phyloP scores from a whole-genome alignment of 352 stramenopile genomes.

The Phytophthora vignae region DNA sequence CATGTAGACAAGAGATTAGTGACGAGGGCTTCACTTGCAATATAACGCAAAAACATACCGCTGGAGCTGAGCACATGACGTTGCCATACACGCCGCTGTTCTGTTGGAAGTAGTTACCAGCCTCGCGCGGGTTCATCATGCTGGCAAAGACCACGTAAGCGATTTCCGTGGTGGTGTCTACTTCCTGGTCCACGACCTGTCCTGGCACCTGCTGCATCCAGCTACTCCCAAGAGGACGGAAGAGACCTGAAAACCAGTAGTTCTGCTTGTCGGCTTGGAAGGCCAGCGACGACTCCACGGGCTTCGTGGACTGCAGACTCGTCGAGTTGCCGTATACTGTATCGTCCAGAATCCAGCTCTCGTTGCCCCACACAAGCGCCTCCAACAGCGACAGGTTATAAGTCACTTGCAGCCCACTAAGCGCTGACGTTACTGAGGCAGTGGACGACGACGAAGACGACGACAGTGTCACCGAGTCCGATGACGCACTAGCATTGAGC shows the following conservation, averaged over 20 bases:
- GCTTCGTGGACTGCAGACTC: constrained; percentile 41
- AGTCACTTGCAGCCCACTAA: constrained; percentile 47
- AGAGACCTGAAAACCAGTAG: constrained; percentile 64
- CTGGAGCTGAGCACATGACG: constrained; percentile 74
- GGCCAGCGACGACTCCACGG: constrained; percentile 50
- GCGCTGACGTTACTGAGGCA: constrained; percentile 30
- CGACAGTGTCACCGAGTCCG: constrained; percentile 16
- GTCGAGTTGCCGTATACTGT: constrained; percentile 45
- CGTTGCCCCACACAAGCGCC: constrained; percentile 73
- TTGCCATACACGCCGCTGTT: constrained; percentile 72
- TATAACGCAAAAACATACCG: constrained; percentile 38
- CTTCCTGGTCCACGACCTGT: constrained; percentile 66
- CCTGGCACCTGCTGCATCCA: constrained; percentile 63
- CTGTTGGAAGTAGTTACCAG: constrained; percentile 72
- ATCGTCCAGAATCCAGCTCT: constrained; percentile 59
- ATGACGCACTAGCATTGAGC: constrained; percentile 44
- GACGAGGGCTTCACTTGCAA: neutral
- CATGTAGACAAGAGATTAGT: constrained; percentile 12
- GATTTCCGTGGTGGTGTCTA: constrained; percentile 50
- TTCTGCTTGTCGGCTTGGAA: constrained; percentile 61
- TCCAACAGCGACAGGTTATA: constrained; percentile 85
- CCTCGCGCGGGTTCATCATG: constrained; percentile 68
- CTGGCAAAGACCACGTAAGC: constrained; percentile 68
- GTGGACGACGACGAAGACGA: constrained; percentile 36
- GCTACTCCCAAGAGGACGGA: constrained; percentile 61